Conservation (phyloP, 257 asterid genomes). For the Ilex aquifolium region DNA sequence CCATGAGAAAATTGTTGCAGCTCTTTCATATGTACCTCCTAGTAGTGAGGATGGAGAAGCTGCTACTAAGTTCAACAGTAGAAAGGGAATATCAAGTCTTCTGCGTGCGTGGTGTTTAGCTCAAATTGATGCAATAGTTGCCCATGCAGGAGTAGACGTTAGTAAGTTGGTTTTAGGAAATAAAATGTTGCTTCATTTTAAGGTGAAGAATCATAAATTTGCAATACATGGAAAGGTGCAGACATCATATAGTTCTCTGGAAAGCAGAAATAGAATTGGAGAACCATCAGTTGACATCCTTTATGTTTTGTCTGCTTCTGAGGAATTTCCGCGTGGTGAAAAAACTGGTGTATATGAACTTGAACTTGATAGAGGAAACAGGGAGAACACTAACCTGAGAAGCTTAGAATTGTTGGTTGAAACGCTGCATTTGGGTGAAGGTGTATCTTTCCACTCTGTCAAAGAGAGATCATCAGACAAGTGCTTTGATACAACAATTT, state of each 20-base stretch:
- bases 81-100: slow-evolving; percentile 48
- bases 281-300: slow-evolving; percentile 58
- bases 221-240: slow-evolving; percentile 40
- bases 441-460: slow-evolving; percentile 32
- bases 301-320: slow-evolving; percentile 56
- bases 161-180: slow-evolving; percentile 66
- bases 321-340: slow-evolving; percentile 40
- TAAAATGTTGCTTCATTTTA: slow-evolving; percentile 67
- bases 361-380: slow-evolving; percentile 38
- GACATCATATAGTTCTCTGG: slow-evolving; percentile 27
- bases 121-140: slow-evolving; percentile 46
- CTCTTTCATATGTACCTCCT: slow-evolving; percentile 45
- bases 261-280: slow-evolving; percentile 34
- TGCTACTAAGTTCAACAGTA: slow-evolving; percentile 26
- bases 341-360: slow-evolving; percentile 51
- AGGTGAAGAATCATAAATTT: slow-evolving; percentile 32
- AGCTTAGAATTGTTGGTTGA: slow-evolving; percentile 49
- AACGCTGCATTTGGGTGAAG: slow-evolving; percentile 66
- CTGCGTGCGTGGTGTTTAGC: slow-evolving; percentile 68
- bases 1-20: slow-evolving; percentile 55
- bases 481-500: slow-evolving; percentile 25
- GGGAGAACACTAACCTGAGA: slow-evolving; percentile 25
- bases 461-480: slow-evolving; percentile 30
- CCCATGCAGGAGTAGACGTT: slow-evolving; percentile 43
- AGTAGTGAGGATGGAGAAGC: slow-evolving; percentile 28